Evolutionary conservation across 257 asterid genomes (phyloP).

Genomic region (Verbena officinalis): DNA sequence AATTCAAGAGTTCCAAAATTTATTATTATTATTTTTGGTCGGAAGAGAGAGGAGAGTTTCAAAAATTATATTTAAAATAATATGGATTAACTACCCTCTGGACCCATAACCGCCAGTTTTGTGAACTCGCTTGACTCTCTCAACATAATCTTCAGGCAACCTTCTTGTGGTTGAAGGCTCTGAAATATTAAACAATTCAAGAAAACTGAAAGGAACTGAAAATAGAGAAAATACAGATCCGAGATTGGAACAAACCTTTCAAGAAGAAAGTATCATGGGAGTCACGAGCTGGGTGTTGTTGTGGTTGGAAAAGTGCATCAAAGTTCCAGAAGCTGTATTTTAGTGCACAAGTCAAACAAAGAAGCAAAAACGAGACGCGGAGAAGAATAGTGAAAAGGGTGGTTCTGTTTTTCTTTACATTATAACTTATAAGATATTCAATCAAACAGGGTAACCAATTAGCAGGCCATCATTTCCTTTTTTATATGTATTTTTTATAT

Average conservation of each 20-base stretch:
- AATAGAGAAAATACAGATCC: neutral
- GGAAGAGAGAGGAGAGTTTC: no score
- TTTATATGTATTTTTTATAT: no score
- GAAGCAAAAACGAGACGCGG: neutral
- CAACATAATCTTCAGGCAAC: constrained; percentile 80
- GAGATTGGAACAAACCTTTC: constrained; percentile 51
- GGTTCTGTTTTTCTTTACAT: neutral
- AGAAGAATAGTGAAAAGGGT: constrained; percentile 6
- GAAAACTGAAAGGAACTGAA: constrained; percentile 1
- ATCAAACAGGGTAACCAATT: no score
- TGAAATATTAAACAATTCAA: constrained; percentile 23
- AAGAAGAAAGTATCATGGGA: constrained; percentile 81
- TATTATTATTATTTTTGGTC: no score
- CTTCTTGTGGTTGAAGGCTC: constrained; percentile 66
- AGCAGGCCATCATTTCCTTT: no score
- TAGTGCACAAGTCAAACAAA: neutral
- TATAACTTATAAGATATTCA: no score
- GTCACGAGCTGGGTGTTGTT: constrained; percentile 90
- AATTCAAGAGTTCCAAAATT: constrained; percentile 2
- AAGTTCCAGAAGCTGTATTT: constrained; percentile 70
- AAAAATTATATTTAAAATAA: neutral
- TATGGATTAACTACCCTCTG: constrained; percentile 54
- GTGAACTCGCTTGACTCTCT: constrained; percentile 64
- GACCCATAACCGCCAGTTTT: constrained; percentile 80
- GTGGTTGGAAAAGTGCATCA: constrained; percentile 85